phyloP scores from a whole-genome alignment of 768 basidiomycete genomes.

The Phlebiopsis flavidoalba region DNA sequence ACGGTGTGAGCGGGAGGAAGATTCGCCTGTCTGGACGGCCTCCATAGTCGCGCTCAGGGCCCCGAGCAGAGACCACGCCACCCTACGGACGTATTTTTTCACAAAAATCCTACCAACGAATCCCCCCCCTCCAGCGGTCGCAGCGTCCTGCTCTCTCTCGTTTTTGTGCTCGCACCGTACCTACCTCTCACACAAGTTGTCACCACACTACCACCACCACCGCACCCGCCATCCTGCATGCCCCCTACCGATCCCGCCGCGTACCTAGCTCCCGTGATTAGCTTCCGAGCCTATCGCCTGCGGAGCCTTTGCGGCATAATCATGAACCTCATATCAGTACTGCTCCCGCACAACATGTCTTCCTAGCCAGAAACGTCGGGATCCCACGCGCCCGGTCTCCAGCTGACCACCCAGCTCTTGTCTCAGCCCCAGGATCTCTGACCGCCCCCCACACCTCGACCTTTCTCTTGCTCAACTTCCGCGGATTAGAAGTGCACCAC shows the following conservation, averaged over 20 bases:
- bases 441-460: conserved; percentile 11
- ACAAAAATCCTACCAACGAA: not conserved
- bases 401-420: not conserved
- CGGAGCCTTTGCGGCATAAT: not conserved
- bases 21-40: too few relatives aligned
- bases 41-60: too few relatives aligned
- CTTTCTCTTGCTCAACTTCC: conserved; percentile 19
- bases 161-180: not conserved
- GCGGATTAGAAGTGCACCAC: conserved; percentile 17
- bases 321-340: not conserved
- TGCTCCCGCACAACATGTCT: not conserved
- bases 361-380: not conserved
- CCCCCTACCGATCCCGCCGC: not conserved
- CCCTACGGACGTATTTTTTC: not conserved
- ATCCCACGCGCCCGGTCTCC: not conserved
- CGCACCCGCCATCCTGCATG: too few relatives aligned
- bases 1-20: too few relatives aligned
- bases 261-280: not conserved
- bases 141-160: not conserved
- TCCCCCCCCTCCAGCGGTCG: too few relatives aligned
- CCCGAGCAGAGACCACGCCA: too few relatives aligned
- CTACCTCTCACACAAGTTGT: not conserved
- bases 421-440: not conserved
- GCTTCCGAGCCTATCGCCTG: not conserved
- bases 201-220: too few relatives aligned